Base-by-base conservation (phyloP, 305 asterid genomes). In the Rubia balearica region DNA sequence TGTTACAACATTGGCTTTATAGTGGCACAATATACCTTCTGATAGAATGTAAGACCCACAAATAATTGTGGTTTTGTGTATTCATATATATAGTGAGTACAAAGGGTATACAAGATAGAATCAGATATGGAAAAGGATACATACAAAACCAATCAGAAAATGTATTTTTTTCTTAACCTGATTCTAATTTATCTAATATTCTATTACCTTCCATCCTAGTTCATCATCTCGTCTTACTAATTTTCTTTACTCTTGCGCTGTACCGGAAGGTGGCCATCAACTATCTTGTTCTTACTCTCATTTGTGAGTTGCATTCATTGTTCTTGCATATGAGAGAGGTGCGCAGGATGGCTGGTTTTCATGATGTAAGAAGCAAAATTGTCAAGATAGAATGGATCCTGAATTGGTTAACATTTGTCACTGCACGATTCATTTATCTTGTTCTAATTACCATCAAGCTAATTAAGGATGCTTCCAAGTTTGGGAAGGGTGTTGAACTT, bases 231-330 rank as follows among this genome's bases (percentile, higher is more conserved):
- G 77, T 93, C 21, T 93, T 93, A 27, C 97, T 93, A 3, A 74
- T 90, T 59, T 93, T 96, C 84, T 90, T 93, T 79, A 93, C 96
- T 49, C 87, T 90, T 55, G 97, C 98, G 10, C 74, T 93, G 69
- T 93, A 90, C 48, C 86, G 95, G 72, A 84, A 87, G 38, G 83
- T 89, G 73, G 83, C 96, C 59, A 91, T 93, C 88, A 93, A 93
- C 90, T 93, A 93, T 77, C 96, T 93, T 41, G 83, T 93, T 79
- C 96, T 91, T 74, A 91, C 97, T 41, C 96, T 93, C 62, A 84
- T 91, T 62, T 93, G 97, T 71, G 98, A 90, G 96, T 67, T 93
- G 68, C 97, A 90, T 76, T 91, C 97, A 0, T 72, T 90, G 61
- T 86, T 90, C 68, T 67, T 93, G 70, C 98, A 93, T 64, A 72